Evolutionary conservation across 2,329 filamentous ascomycete genomes (phyloP).

Genomic region (Verticillium nubilum): DNA sequence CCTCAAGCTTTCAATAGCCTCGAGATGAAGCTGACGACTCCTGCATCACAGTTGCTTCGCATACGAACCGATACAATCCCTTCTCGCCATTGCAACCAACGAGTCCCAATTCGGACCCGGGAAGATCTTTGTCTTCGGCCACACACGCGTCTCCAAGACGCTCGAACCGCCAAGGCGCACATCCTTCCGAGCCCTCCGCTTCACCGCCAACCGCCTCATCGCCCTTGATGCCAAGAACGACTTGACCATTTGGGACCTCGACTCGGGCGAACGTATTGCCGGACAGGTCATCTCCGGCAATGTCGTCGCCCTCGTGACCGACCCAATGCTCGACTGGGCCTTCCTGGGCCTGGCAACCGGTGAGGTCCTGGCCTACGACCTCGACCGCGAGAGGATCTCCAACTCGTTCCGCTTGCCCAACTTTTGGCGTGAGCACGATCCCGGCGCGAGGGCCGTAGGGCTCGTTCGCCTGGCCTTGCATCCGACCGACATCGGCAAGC

Average conservation of each 20-base stretch:
- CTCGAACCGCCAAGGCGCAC: constrained; percentile 66
- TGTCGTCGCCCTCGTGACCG: constrained; percentile 69
- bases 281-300: constrained; percentile 72
- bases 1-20: neutral
- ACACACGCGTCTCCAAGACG: constrained; percentile 70
- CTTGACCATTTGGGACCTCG: constrained; percentile 75
- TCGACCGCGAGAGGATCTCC: constrained; percentile 69
- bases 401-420: constrained; percentile 79
- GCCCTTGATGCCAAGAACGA: constrained; percentile 85
- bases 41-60: constrained; percentile 61
- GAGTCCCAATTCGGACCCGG: constrained; percentile 82
- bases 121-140: constrained; percentile 84
- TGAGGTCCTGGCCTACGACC: constrained; percentile 86
- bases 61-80: constrained; percentile 90
- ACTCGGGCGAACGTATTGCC: constrained; percentile 59
- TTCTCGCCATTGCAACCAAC: constrained; percentile 86
- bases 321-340: constrained; percentile 90
- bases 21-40: constrained; percentile 1
- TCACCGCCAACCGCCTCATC: constrained; percentile 80
- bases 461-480: constrained; percentile 80
- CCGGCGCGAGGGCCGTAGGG: constrained; percentile 54
- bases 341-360: constrained; percentile 79
- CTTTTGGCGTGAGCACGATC: constrained; percentile 72
- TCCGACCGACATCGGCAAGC: constrained; percentile 83
- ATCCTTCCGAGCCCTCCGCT: constrained; percentile 73